Evolutionary conservation across 2,329 filamentous ascomycete genomes (phyloP).

Genomic region (Arthrinium phaeospermum): DNA sequence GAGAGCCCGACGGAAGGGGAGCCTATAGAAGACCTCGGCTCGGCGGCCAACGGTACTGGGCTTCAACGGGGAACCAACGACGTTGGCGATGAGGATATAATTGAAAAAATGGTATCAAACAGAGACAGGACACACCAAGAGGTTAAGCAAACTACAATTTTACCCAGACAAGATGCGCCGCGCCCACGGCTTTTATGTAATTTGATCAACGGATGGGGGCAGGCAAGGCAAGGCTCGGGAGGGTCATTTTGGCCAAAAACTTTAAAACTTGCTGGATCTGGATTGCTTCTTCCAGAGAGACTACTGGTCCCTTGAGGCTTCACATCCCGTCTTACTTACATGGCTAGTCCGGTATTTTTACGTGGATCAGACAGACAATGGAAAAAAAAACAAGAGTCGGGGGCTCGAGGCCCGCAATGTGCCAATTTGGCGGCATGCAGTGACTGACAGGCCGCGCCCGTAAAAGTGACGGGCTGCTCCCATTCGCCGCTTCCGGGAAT

Average conservation of each 20-base stretch:
- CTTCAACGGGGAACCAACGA: background rate
- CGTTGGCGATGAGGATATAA: background rate
- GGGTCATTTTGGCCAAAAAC: background rate
- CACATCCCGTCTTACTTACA: conserved; percentile 11
- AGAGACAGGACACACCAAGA: background rate
- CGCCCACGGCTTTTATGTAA: conserved; percentile 2
- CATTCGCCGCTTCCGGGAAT: background rate
- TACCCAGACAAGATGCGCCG: background rate
- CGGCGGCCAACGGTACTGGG: background rate
- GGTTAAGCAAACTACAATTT: background rate
- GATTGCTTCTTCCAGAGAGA: conserved; percentile 6
- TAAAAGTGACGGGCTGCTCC: background rate
- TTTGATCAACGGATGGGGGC: background rate
- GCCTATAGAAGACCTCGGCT: conserved; percentile 4
- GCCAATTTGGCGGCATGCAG: background rate
- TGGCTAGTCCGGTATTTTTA: background rate
- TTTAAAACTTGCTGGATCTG: background rate
- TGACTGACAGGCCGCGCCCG: too few relatives aligned
- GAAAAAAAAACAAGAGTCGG: background rate
- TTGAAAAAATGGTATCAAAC: background rate
- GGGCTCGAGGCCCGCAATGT: background rate
- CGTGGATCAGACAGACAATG: too few relatives aligned
- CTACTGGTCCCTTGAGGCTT: conserved; percentile 3
- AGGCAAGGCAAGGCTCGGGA: background rate
- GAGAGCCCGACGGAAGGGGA: background rate